Conservation (phyloP, 495 filamentous ascomycete genomes). For the Parmelia sp. region DNA sequence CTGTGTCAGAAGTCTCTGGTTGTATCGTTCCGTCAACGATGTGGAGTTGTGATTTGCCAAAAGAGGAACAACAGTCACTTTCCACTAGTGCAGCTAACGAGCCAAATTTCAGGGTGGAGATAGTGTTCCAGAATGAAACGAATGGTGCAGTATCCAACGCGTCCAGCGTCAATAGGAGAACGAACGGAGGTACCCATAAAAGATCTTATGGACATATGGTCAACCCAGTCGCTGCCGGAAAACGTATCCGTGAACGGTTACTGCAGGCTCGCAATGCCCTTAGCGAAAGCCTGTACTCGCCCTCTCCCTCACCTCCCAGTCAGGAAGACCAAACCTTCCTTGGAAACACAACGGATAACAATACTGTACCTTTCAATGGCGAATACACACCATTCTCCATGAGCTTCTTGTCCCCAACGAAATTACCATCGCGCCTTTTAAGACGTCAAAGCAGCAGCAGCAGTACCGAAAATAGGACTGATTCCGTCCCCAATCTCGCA, state of each 20-base stretch:
- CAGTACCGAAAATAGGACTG: slow-evolving; percentile 20
- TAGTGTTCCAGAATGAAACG: slow-evolving; percentile 70
- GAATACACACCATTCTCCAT: slow-evolving; percentile 50
- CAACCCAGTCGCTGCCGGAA: slow-evolving; percentile 34
- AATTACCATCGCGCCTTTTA: slow-evolving; percentile 23
- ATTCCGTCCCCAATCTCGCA: slow-evolving; percentile 44
- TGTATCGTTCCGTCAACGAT: slow-evolving; percentile 64
- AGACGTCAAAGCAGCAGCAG: slow-evolving; percentile 7
- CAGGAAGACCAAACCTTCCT: slow-evolving; percentile 67
- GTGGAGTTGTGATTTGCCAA: slow-evolving; percentile 80
- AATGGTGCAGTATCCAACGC: slow-evolving; percentile 31
- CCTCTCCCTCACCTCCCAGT: slow-evolving; percentile 58
- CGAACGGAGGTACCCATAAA: slow-evolving; percentile 14
- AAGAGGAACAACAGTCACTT: slow-evolving; percentile 58
- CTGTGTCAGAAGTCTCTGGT: slow-evolving; percentile 48
- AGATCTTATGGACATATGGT: slow-evolving; percentile 20
- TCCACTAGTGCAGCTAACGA: slow-evolving; percentile 55
- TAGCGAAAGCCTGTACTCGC: slow-evolving; percentile 37
- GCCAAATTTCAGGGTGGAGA: slow-evolving; percentile 73
- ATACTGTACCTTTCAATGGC: slow-evolving; percentile 49
- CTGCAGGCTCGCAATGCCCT: slow-evolving; percentile 28
- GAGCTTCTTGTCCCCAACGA: slow-evolving; percentile 33
- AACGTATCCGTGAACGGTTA: slow-evolving; percentile 28
- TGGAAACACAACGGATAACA: slow-evolving; percentile 75
- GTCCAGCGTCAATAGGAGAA: slow-evolving; percentile 24